Evolutionary conservation across 352 stramenopile genomes (phyloP), one percentile per base, ranked within the genome.

Genomic region (Poterioochromonas sp.): DNA sequence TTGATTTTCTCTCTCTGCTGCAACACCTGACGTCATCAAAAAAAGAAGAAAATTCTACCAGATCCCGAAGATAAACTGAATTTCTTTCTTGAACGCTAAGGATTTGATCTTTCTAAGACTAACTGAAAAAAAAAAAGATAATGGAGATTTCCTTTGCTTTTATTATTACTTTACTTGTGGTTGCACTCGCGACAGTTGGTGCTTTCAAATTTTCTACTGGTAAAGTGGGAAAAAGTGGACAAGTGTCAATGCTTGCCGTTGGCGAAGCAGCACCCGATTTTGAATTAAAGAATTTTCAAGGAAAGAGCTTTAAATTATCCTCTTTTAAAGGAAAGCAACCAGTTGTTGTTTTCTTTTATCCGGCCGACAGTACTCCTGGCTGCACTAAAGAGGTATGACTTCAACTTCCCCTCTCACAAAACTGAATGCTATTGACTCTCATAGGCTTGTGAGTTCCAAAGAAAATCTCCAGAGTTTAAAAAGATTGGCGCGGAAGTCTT

Each of bases 311-410:
- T 29, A 71, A 47, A 71, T 29, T 71, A 5, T 71, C 62, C 1
- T 41, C 34, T 44, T 71, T 32, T 43, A 22, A 29, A 22, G 15
- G 18, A 29, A 44, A 71, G 34, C 39, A 71, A 29, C 39, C 62
- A 47, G 62, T 71, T 29, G 62, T 71, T 40, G 62, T 71, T 29
- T 71, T 71, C 62, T 71, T 71, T 29, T 71, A 71, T n/a, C 62
- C 62, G 11, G 15, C 62, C 32, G 62, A 71, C 32, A 71, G 41
- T 47, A 47, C 18, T 71, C 62, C 62, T 47, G 62, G 62, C 2
- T 71, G 62, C 32, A 71, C 62, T 15, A 41, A 41, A 44, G 34
- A 71, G 39, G 62, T 71, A 22, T 32, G 8, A 51, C 18, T 18
- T n/a, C n/a, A n/a, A n/a, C n/a, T n/a, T n/a, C n/a, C n/a, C n/a